Conservation (phyloP, 495 filamentous ascomycete genomes). For the Sabuloglossum arenarium region DNA sequence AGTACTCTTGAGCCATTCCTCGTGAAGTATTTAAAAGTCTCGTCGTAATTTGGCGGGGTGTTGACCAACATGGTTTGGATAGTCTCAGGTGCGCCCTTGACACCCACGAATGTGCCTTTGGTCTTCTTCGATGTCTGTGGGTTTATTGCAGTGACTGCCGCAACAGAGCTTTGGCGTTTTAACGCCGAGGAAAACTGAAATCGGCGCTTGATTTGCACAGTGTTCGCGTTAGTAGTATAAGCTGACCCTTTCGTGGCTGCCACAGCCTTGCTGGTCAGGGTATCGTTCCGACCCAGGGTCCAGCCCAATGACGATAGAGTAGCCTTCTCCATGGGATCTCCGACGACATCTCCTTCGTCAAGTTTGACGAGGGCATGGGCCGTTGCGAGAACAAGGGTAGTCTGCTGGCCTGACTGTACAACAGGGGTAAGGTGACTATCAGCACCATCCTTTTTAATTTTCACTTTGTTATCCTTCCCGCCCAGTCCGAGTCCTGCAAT, state of each 20-base stretch:
- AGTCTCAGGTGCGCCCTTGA: constrained; percentile 94
- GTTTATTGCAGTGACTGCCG: constrained; percentile 48
- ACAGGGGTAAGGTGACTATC: constrained; percentile 52
- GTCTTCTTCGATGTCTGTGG: constrained; percentile 47
- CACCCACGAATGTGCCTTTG: constrained; percentile 70
- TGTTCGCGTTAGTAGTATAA: constrained; percentile 21
- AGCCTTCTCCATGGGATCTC: constrained; percentile 98
- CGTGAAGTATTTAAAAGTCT: constrained; percentile 96
- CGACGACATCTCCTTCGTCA: constrained; percentile 92
- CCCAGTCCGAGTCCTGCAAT: constrained; percentile 74
- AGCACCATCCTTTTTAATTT: constrained; percentile 56
- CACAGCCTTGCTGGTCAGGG: constrained; percentile 34
- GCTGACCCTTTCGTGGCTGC: neutral
- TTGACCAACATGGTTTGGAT: constrained; percentile 79
- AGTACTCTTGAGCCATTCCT: constrained; percentile 85
- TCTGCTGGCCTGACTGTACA: constrained; percentile 45
- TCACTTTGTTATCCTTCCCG: constrained; percentile 29
- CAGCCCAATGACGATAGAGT: constrained; percentile 78
- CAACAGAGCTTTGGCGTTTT: constrained; percentile 89
- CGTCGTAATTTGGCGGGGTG: constrained; percentile 76
- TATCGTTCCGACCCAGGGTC: constrained; percentile 75
- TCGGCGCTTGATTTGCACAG: constrained; percentile 80
- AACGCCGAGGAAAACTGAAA: constrained; percentile 97
- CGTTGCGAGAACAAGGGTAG: constrained; percentile 82
- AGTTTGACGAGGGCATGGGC: constrained; percentile 90